These are phyloP conservation scores for Periconia digitata DNA, from an alignment of 2,329 filamentous ascomycete species.

Conservation along the genomic window DNA sequence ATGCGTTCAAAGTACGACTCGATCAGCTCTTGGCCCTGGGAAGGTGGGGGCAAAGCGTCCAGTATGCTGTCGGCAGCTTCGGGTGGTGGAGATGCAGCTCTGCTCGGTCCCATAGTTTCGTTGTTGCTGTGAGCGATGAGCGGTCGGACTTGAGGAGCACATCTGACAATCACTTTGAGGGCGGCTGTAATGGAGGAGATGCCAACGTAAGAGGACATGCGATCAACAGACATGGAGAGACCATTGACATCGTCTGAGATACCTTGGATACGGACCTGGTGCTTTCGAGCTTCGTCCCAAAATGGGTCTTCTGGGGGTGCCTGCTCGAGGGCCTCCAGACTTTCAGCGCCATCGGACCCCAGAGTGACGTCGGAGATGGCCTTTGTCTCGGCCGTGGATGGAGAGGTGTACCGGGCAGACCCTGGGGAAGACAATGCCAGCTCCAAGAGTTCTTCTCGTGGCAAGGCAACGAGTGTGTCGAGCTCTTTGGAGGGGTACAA, in stretches of 20 bases:
- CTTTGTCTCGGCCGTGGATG: conserved; percentile 27
- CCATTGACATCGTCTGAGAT: conserved; percentile 73
- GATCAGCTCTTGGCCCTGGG: conserved; percentile 68
- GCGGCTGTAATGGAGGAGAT: conserved; percentile 76
- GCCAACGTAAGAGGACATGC: conserved; percentile 67
- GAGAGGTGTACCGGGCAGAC: conserved; percentile 33
- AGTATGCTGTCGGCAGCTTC: conserved; percentile 35
- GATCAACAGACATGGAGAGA: conserved; percentile 63
- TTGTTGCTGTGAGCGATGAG: conserved; percentile 50
- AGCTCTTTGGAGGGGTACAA: conserved; percentile 48
- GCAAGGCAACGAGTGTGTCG: conserved; percentile 42
- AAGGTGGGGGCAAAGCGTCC: conserved; percentile 57
- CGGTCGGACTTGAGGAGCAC: conserved; percentile 54
- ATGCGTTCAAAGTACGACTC: conserved; percentile 76
- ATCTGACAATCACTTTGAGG: conserved; percentile 66
- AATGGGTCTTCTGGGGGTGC: conserved; percentile 66
- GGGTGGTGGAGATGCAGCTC: conserved; percentile 40
- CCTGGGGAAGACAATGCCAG: conserved; percentile 47
- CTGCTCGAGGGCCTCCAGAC: conserved; percentile 65
- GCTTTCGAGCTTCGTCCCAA: conserved; percentile 63
- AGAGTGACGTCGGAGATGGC: conserved; percentile 41
- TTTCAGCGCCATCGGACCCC: conserved; percentile 53
- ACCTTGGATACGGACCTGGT: conserved; percentile 46
- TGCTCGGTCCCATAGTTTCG: conserved; percentile 40
- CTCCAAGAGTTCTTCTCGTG: conserved; percentile 50